Evolutionary conservation across 2,329 filamentous ascomycete species (phyloP).

Genomic region (Ophiostoma piceae): DNA sequence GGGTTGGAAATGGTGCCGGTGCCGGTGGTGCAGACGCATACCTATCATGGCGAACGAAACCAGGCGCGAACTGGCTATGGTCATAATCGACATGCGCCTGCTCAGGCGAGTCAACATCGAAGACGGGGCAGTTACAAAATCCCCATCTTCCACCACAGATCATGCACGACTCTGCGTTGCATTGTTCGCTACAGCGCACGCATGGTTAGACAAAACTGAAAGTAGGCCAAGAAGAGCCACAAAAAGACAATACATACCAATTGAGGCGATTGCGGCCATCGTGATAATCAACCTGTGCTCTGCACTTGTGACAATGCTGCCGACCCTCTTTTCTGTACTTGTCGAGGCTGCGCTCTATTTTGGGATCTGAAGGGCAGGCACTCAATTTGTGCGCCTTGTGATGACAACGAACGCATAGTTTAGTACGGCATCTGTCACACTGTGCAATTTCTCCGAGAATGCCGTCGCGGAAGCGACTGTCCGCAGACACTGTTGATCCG

Average conservation of each 20-base stretch:
- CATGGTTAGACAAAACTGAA: background rate
- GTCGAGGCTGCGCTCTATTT: slow-evolving; percentile 57
- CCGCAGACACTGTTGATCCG: slow-evolving; percentile 73
- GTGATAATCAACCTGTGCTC: slow-evolving; percentile 67
- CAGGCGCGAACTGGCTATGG: slow-evolving; percentile 38
- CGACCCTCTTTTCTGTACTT: slow-evolving; percentile 64
- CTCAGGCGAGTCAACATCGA: slow-evolving; percentile 57
- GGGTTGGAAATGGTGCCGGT: slow-evolving; percentile 28
- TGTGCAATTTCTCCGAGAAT: slow-evolving; percentile 62
- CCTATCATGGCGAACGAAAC: slow-evolving; percentile 35
- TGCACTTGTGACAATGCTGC: slow-evolving; percentile 72
- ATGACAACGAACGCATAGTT: slow-evolving; percentile 70
- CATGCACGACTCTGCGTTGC: slow-evolving; percentile 82
- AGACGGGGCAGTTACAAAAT: slow-evolving; percentile 75
- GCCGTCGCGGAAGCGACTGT: slow-evolving; percentile 56
- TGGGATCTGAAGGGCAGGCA: slow-evolving; percentile 68
- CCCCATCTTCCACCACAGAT: slow-evolving; percentile 79
- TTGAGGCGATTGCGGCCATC: slow-evolving; percentile 87
- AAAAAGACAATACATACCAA: slow-evolving; percentile 52
- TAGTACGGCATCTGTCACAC: slow-evolving; percentile 66
- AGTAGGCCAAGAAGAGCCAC: slow-evolving; percentile 15
- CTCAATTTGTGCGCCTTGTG: slow-evolving; percentile 64
- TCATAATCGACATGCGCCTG: slow-evolving; percentile 52
- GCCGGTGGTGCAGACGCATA: slow-evolving; percentile 34
- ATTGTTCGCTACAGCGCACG: slow-evolving; percentile 34